Percentiles rank a stretch among this genome's conserved stretches.
phyloP scores from a whole-genome alignment of 306 rosid species.

The Castanopsis chinensis region DNA sequence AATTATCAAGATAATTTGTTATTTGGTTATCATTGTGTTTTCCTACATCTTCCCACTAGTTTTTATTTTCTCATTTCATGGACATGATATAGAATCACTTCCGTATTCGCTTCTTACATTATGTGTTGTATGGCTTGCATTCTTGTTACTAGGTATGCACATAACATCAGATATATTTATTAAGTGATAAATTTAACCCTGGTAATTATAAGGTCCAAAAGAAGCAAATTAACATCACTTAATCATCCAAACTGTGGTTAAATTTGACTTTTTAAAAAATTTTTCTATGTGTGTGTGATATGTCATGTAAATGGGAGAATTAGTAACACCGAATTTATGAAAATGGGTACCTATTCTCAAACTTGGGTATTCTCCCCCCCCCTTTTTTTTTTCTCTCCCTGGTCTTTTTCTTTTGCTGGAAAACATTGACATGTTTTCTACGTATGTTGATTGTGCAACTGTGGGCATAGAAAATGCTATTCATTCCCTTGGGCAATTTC shows the following conservation, averaged over 20 bases:
- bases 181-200: neutral
- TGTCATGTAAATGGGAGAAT: neutral
- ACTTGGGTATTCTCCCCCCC: neutral
- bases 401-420: neutral
- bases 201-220: too few relatives aligned
- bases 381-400: rapidly evolving
- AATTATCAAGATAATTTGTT: constrained; percentile 17
- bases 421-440: neutral
- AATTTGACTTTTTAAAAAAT: too few relatives aligned
- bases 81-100: neutral
- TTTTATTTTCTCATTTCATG: neutral
- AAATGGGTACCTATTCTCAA: neutral
- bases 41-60: neutral
- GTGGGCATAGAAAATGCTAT: neutral
- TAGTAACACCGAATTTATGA: neutral
- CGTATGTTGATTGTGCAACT: neutral
- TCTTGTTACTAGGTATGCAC: neutral
- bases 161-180: neutral
- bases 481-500: neutral
- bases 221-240: too few relatives aligned
- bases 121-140: neutral
- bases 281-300: neutral
- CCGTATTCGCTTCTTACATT: neutral
- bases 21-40: neutral
- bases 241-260: too few relatives aligned